Base-by-base conservation (phyloP, 768 basidiomycete species). In the Wakefieldia striispora region DNA sequence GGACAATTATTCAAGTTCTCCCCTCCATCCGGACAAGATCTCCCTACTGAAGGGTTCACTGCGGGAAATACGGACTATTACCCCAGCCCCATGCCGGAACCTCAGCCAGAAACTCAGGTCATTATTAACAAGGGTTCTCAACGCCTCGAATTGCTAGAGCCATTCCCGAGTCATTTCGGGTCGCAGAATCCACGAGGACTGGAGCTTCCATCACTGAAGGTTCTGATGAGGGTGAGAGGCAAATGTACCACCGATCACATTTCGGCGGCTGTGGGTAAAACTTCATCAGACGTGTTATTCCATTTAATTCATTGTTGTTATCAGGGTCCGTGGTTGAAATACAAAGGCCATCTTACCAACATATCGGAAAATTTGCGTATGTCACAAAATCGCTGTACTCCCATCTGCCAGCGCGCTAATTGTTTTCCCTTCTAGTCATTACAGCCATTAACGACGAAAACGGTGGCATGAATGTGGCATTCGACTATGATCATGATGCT, bases 181-280 rank as follows among this genome's bases (percentile, higher is more conserved):
- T 64, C 67, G 27, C 65, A 70, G 6, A 80, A 79, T 58, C 52
- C 69, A 14, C 70, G 79, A 49, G 79, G 77, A 13, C 67, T 84
- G 33, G 97, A 99, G 72, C 75, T 98, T 14, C 87, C 92, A 9
- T 59, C 79, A 20, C 72, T 97, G 66, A 90, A 83, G 60, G 90
- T 95, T 44, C 68, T 99, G 43, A 82, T 98, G 79, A 75, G 93
- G 26, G 91, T 98, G 7, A 76, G 90, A 56, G 97, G 97, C n/a
- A 98, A 99, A 72, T 99, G 97, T 68, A 99, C 97, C 12, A 99
- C 97, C 16, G 97, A 99, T 63, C 97, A 98, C 65, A 99, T 98
- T 49, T 94, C 91, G 29, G 97, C 97, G 34, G 97, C 97, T 27
- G 89, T 90, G 58, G 43, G 84, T 72, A 35, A n/a, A 27, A 14